Percentiles rank a stretch among this genome's conserved stretches.
These are phyloP conservation scores for Neopestalotiopsis sp. DNA, from an alignment of 2,329 filamentous ascomycete genomes.

Conservation along the genomic window DNA sequence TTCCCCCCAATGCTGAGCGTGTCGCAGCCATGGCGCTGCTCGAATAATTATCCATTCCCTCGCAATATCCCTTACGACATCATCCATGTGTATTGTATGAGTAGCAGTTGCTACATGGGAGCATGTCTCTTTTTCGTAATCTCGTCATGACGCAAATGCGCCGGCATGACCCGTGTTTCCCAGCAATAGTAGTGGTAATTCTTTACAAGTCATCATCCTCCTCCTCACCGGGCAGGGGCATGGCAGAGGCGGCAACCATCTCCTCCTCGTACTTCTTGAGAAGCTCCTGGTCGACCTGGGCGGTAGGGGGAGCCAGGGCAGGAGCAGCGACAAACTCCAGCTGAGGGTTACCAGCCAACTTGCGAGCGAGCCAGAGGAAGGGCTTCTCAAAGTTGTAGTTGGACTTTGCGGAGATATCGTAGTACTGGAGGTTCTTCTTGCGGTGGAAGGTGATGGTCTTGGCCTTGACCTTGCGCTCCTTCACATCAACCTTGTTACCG, in stretches of 20 bases:
- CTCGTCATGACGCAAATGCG: slow-evolving; percentile 17
- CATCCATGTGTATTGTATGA: slow-evolving; percentile 27
- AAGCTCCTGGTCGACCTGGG: slow-evolving; percentile 83
- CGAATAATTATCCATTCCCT: slow-evolving; percentile 31
- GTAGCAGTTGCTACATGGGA: slow-evolving; percentile 20
- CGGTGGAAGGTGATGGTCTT: slow-evolving; percentile 99
- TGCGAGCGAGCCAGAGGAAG: slow-evolving; percentile 98
- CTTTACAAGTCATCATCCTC: slow-evolving; percentile 73
- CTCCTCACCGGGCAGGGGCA: slow-evolving; percentile 94
- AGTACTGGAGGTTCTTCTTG: slow-evolving; percentile 99
- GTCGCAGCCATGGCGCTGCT: slow-evolving; percentile 29
- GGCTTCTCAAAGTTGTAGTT: slow-evolving; percentile 99
- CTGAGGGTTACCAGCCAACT: slow-evolving; percentile 92
- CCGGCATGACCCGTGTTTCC: slow-evolving; percentile 21
- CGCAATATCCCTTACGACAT: slow-evolving; percentile 32
- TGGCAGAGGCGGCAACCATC: slow-evolving; percentile 79
- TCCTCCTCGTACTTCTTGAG: slow-evolving; percentile 85
- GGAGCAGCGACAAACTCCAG: slow-evolving; percentile 96
- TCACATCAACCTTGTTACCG: slow-evolving; percentile 99
- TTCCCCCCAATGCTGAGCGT: slow-evolving; percentile 30
- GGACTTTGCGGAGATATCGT: slow-evolving; percentile 99
- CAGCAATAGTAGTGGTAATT: slow-evolving; percentile 25
- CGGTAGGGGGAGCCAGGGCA: slow-evolving; percentile 92
- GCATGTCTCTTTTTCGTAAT: slow-evolving; percentile 17
- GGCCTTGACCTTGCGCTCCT: slow-evolving; percentile 99